Conservation (phyloP, 768 basidiomycete genomes). For the Stropharia rugosoannulata region DNA sequence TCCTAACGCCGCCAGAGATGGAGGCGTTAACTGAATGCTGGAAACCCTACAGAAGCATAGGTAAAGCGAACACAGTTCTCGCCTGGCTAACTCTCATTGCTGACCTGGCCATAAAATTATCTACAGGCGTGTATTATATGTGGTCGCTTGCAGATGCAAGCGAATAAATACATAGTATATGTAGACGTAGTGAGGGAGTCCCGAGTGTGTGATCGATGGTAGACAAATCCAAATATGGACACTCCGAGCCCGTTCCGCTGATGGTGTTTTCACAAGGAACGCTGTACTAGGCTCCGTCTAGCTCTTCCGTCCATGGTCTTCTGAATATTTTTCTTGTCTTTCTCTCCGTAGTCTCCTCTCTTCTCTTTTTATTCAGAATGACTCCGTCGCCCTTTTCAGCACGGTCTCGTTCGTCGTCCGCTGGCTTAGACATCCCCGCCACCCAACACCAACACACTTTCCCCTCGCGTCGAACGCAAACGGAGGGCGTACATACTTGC, state of each 20-base stretch:
- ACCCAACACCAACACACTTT: neutral
- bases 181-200: neutral
- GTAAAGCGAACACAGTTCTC: conserved; percentile 34
- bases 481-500: conserved; percentile 1
- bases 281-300: conserved; percentile 12
- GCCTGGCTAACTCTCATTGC: neutral
- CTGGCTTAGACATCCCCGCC: neutral
- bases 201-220: conserved; percentile 13
- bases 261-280: conserved; percentile 15
- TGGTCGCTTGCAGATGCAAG: conserved; percentile 61
- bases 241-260: conserved; percentile 21
- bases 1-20: conserved; percentile 84
- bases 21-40: conserved; percentile 70
- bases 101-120: conserved; percentile 3
- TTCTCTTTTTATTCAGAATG: neutral
- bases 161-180: neutral
- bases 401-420: neutral
- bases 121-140: conserved; percentile 79
- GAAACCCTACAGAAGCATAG: conserved; percentile 82
- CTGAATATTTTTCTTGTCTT: neutral
- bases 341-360: neutral
- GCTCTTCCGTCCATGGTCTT: conserved; percentile 3
- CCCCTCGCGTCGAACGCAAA: neutral
- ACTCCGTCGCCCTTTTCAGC: neutral
- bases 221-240: conserved; percentile 14